Conservation (phyloP, 1,139 yeast genomes). For the Saccharomyces pastorianus region DNA sequence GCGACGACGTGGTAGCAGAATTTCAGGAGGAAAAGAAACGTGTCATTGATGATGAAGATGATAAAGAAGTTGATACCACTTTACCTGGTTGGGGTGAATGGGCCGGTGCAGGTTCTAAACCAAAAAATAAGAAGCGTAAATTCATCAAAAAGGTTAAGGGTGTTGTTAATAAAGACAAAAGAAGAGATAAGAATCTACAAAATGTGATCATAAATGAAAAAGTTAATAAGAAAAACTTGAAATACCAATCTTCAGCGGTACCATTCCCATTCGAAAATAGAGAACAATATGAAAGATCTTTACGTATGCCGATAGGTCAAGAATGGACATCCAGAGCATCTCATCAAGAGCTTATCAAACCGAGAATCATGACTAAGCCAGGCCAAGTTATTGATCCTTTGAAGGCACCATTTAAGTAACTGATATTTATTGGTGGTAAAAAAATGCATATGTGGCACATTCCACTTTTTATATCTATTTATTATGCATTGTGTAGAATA, state of each 20-base stretch:
- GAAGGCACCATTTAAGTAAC: conserved; percentile 37
- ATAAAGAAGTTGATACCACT: conserved; percentile 74
- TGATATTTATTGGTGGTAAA: not conserved
- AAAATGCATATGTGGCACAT: not conserved
- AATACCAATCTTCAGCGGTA: conserved; percentile 77
- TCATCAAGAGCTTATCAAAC: conserved; percentile 83
- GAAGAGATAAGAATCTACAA: conserved; percentile 68
- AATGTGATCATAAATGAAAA: conserved; percentile 86
- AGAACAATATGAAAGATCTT: conserved; percentile 89
- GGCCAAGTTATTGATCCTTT: conserved; percentile 89
- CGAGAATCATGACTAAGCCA: conserved; percentile 76
- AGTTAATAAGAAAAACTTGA: conserved; percentile 72
- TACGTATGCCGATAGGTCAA: conserved; percentile 95
- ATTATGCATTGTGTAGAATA: conserved; percentile 3
- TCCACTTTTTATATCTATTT: not conserved
- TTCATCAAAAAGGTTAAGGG: conserved; percentile 67
- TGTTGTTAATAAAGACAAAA: conserved; percentile 55
- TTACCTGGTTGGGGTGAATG: conserved; percentile 95
- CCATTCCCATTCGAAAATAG: conserved; percentile 91
- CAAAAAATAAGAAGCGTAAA: conserved; percentile 47
- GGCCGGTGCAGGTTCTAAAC: conserved; percentile 54
- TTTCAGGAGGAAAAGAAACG: conserved; percentile 67
- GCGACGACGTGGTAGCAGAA: conserved; percentile 79
- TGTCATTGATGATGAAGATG: conserved; percentile 72
- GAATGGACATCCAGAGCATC: conserved; percentile 90